Conservation (phyloP, 306 rosid genomes). For the Phaseolus lunatus region DNA sequence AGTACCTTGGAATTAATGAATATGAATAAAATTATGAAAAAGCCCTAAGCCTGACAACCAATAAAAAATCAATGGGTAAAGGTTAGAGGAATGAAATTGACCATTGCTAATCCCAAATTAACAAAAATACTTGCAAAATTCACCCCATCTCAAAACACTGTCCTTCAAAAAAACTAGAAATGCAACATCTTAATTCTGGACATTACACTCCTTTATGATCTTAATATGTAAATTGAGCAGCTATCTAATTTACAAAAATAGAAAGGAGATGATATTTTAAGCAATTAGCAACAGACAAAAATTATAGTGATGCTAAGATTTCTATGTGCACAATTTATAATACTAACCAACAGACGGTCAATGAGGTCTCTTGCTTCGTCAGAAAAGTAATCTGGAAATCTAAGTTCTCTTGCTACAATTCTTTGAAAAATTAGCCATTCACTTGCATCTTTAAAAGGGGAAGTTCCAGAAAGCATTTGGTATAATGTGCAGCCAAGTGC, state of each 20-base stretch:
- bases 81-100: conserved; percentile 9
- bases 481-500: conserved; percentile 99
- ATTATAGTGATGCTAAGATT: conserved; percentile 12
- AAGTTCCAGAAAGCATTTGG: conserved; percentile 99
- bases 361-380: conserved; percentile 87
- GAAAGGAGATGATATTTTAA: background rate
- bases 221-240: conserved; percentile 15
- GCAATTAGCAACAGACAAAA: conserved; percentile 1
- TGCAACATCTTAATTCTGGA: conserved; percentile 21
- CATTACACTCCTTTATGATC: conserved; percentile 26
- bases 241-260: conserved; percentile 9
- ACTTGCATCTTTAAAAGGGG: conserved; percentile 98
- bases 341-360: conserved; percentile 84
- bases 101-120: conserved; percentile 2
- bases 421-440: conserved; percentile 99
- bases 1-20: background rate
- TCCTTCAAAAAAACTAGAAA: conserved; percentile 29
- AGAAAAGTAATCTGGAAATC: conserved; percentile 91
- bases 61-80: conserved; percentile 7
- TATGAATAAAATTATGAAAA: background rate
- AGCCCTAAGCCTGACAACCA: background rate
- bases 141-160: conserved; percentile 25
- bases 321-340: conserved; percentile 19
- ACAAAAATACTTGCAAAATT: background rate
- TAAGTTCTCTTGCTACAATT: conserved; percentile 94